Evolutionary conservation across 768 basidiomycete species (phyloP), one percentile per base, ranked within the genome.

Genomic region (Tubosaeta sp.): DNA sequence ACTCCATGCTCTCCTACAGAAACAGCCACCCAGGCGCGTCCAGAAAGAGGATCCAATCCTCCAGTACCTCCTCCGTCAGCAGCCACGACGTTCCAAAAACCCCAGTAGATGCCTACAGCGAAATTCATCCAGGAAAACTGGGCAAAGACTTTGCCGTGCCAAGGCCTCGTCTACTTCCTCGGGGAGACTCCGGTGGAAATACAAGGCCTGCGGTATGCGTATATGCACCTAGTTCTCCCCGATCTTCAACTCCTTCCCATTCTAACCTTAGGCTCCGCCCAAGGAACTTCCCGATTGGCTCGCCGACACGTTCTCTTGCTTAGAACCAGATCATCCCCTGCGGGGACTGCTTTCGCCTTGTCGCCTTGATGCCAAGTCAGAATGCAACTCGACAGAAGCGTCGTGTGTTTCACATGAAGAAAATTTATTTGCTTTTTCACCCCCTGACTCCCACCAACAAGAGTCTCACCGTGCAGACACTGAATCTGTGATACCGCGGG

Each of bases 221-320:
- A 66, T 65, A 64, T 70, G 68, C 61, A 55, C 54, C 46, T 55
- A 14, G 34, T 52, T 56, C 41, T 52, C 53, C 35, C 34, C 25
- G 41, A 60, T 53, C 50, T 54, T 31, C 51, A 22, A 50, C 48
- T 48, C 33, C 57, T 55, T 31, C 38, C 53, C 29, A 34, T 56
- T 57, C 44, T 39, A 46, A 58, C 44, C 17, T 54, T 46, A 61
- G 59, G 53, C 53, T 29, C 59, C 64, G n/a, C 48, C 48, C 31
- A 63, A 61, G 52, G 52, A 53, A 51, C 67, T 85, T 22, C 85
- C 85, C 4, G 59, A 63, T 25, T 87, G 85, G 85, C 74, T 86
- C 13, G 70, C 72, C 25, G 62, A 70, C 35, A 81, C 83, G 5
- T 76, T 87, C 46, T 71, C 70, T 43, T 71, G 71, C 22, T 70